These are phyloP conservation scores for Trichoderma arundinaceum DNA, from an alignment of 2,329 filamentous ascomycete genomes.

Conservation along the genomic window DNA sequence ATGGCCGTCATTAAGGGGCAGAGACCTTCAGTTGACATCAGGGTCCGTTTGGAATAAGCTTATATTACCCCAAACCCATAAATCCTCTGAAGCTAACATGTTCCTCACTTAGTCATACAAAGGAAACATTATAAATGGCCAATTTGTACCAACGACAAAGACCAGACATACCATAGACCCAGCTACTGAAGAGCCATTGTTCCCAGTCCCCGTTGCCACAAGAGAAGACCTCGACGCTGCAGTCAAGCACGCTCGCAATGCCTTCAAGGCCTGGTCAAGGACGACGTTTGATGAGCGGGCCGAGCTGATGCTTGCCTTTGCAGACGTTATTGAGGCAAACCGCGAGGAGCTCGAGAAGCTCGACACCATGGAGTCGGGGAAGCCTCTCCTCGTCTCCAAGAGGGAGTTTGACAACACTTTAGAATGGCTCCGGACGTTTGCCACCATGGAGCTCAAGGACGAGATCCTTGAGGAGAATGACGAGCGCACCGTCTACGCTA, in stretches of 20 bases:
- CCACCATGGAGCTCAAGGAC: slow-evolving; percentile 43
- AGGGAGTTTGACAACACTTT: slow-evolving; percentile 36
- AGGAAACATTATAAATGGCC: slow-evolving; percentile 38
- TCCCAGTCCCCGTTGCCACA: slow-evolving; percentile 40
- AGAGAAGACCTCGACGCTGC: slow-evolving; percentile 42
- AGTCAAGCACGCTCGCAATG: slow-evolving; percentile 38
- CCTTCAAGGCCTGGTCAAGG: slow-evolving; percentile 42
- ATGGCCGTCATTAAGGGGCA: too few species aligned
- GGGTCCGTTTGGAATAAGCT: neutral
- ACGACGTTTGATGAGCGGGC: slow-evolving; percentile 38
- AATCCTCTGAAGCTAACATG: neutral
- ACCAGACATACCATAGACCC: slow-evolving; percentile 40
- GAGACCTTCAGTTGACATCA: slow-evolving; percentile 1
- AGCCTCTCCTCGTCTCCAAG: slow-evolving; percentile 34
- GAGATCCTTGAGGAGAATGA: slow-evolving; percentile 47
- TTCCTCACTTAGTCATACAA: slow-evolving; percentile 22
- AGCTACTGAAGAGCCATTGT: slow-evolving; percentile 43
- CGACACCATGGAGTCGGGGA: slow-evolving; percentile 38
- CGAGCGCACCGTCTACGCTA: slow-evolving; percentile 32
- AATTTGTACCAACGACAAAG: slow-evolving; percentile 34
- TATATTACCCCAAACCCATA: neutral
- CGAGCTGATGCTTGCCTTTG: slow-evolving; percentile 37
- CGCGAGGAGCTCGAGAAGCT: slow-evolving; percentile 36
- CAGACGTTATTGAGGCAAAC: slow-evolving; percentile 40
- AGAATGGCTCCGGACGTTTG: slow-evolving; percentile 40